Conservation (phyloP, 2,329 filamentous ascomycete genomes). For the Penicillium sumatraense region DNA sequence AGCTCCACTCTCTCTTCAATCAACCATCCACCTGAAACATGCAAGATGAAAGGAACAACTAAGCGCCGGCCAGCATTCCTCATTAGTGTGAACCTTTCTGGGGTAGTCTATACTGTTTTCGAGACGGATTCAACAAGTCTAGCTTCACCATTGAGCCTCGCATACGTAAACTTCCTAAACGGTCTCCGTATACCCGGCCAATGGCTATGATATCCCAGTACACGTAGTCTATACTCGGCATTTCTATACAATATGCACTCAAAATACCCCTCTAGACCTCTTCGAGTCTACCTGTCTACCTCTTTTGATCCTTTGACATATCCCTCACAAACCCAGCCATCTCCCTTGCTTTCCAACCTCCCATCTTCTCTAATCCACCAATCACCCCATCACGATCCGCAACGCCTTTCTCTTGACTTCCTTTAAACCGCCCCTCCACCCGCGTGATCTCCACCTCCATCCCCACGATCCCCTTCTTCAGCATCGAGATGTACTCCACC, state of each 20-base stretch:
- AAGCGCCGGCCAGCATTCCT: conserved; percentile 2
- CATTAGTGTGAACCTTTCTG: neutral
- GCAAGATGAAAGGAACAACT: conserved; percentile 11
- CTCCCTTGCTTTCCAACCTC: conserved; percentile 9
- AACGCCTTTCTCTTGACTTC: conserved; percentile 23
- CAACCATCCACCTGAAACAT: conserved; percentile 2
- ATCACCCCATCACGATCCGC: conserved; percentile 24
- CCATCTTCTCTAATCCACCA: conserved; percentile 17
- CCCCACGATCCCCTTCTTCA: conserved; percentile 26
- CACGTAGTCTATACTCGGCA: neutral
- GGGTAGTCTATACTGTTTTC: conserved; percentile 11
- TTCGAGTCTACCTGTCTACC: neutral
- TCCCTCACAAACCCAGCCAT: conserved; percentile 23
- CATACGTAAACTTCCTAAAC: neutral
- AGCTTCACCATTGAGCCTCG: too few species aligned
- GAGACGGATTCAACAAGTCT: conserved; percentile 9
- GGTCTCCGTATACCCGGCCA: neutral
- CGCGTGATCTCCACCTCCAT: conserved; percentile 22
- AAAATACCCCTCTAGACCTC: too few species aligned
- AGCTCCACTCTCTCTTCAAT: neutral
- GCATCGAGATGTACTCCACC: conserved; percentile 17
- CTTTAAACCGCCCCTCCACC: conserved; percentile 26
- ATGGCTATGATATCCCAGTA: too few species aligned
- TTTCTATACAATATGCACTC: too few species aligned
- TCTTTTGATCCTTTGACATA: neutral